Base-by-base conservation (phyloP, 768 basidiomycete species). In the Aureoboletus auriporus region DNA sequence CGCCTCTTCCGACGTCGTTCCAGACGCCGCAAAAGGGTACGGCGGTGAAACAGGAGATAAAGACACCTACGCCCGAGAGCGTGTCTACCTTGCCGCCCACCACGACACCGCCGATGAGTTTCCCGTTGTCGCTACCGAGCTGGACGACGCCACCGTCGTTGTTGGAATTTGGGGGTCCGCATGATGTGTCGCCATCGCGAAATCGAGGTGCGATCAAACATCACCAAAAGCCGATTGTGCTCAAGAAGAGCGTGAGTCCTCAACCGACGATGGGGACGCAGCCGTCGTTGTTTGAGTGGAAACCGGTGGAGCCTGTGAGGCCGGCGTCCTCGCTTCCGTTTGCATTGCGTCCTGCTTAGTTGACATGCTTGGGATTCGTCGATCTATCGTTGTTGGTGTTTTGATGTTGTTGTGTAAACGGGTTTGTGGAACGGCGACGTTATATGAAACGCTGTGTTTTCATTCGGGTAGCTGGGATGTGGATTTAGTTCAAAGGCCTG, bases 221-320 rank as follows among this genome's bases (percentile, higher is more conserved):
- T 34, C 73, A 74, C 45, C 58, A 59, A 51, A 69, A 65, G 44
- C 61, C 74, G 2, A 63, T 69, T 30, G 37, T 51, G 12, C 39
- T 71, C 40, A 68, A 65, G 57, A 70, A 67, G 31, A 54, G 1
- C 26, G 17, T 26, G 14, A 54, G 52, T 17, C 44, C 58, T n/a
- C 12, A 14, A n/a, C 34, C 33, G 11, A 26, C 48, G 13, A 33
- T 33, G 4, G 20, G 20, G 52, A 9, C 29, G 49, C 49, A 45
- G 57, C n/a, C 44, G 31, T 50, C 53, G 12, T 14, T 35, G 9
- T 64, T 64, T 45, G 56, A 52, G 16, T 64, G 63, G 63, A 31
- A 54, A 20, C 59, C 63, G 0, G 53, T 64, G n/a, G 54, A 65
- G 27, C 50, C 60, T 30, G 34, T 56, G 26, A 61, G 20, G 13